Percentiles rank a stretch among this genome's conserved stretches.
These are phyloP conservation scores for Byssochlamys sp. DNA, from an alignment of 2,329 filamentous ascomycete species.

Conservation along the genomic window DNA sequence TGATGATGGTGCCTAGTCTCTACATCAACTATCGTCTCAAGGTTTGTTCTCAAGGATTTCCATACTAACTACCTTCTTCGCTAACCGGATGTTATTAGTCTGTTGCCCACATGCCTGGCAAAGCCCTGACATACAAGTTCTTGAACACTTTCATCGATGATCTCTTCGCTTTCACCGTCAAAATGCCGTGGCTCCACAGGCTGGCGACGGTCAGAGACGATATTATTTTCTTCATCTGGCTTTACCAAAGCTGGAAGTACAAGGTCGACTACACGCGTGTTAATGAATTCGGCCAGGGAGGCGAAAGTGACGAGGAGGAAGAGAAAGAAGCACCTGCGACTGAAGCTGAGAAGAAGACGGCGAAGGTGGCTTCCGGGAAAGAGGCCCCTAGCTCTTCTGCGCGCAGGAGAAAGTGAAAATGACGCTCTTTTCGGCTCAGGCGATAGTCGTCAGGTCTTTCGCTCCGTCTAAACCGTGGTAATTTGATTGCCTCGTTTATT, in stretches of 20 bases:
- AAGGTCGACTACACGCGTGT: conserved; percentile 82
- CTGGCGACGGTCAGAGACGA: conserved; percentile 89
- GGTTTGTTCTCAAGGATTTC: conserved; percentile 33
- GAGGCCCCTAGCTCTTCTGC: conserved; percentile 17
- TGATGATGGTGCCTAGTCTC: conserved; percentile 95
- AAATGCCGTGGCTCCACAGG: conserved; percentile 91
- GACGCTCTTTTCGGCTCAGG: background rate
- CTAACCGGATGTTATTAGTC: conserved; percentile 30
- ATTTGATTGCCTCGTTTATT: background rate
- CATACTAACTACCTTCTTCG: background rate
- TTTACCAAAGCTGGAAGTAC: conserved; percentile 92
- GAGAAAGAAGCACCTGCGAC: conserved; percentile 38
- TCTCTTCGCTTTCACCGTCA: conserved; percentile 96
- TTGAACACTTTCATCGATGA: conserved; percentile 98
- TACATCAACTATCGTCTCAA: conserved; percentile 99
- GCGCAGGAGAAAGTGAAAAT: conserved; percentile 26
- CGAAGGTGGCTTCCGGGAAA: conserved; percentile 20
- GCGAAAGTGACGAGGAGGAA: conserved; percentile 67
- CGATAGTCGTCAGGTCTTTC: background rate
- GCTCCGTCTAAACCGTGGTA: too few species aligned
- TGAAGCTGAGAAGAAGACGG: conserved; percentile 12
- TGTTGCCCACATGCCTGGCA: conserved; percentile 91
- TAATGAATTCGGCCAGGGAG: conserved; percentile 96
- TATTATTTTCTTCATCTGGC: conserved; percentile 93
- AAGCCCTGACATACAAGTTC: conserved; percentile 97